These are phyloP conservation scores for Populus hybrid DNA, from an alignment of 441 rosid genomes.

Conservation along the genomic window DNA sequence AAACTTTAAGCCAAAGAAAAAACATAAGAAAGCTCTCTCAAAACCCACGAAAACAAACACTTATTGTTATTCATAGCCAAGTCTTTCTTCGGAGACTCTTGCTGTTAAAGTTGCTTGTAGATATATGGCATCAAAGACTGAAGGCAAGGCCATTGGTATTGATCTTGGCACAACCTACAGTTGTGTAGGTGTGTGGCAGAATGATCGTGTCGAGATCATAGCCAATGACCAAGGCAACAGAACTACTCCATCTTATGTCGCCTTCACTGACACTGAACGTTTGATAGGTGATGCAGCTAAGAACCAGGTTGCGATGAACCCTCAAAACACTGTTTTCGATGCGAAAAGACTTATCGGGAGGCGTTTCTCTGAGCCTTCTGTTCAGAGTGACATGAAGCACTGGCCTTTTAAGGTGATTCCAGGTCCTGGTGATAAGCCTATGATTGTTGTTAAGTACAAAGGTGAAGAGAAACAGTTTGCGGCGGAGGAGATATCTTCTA, in stretches of 20 bases:
- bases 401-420: slow-evolving; percentile 50
- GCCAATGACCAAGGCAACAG: slow-evolving; percentile 57
- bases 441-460: slow-evolving; percentile 35
- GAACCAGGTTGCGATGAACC: slow-evolving; percentile 58
- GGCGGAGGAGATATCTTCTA: slow-evolving; percentile 49
- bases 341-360: slow-evolving; percentile 56
- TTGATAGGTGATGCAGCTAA: slow-evolving; percentile 49
- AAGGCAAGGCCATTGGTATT: slow-evolving; percentile 44
- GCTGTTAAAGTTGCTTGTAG: not conserved
- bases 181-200: slow-evolving; percentile 51
- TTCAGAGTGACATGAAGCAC: slow-evolving; percentile 44
- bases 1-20: not conserved
- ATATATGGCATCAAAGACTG: slow-evolving; percentile 17
- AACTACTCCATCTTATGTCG: slow-evolving; percentile 55
- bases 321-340: slow-evolving; percentile 48
- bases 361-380: slow-evolving; percentile 41
- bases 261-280: slow-evolving; percentile 52
- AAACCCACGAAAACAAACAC: not conserved
- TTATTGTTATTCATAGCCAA: not conserved
- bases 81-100: not conserved
- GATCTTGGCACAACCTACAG: slow-evolving; percentile 62
- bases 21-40: not conserved
- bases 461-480: slow-evolving; percentile 52
- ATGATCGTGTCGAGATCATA: slow-evolving; percentile 55
- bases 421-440: slow-evolving; percentile 42